Evolutionary conservation across 1,284 basidiomycete genomes (phyloP).

Genomic region (Moniliophthora roreri): DNA sequence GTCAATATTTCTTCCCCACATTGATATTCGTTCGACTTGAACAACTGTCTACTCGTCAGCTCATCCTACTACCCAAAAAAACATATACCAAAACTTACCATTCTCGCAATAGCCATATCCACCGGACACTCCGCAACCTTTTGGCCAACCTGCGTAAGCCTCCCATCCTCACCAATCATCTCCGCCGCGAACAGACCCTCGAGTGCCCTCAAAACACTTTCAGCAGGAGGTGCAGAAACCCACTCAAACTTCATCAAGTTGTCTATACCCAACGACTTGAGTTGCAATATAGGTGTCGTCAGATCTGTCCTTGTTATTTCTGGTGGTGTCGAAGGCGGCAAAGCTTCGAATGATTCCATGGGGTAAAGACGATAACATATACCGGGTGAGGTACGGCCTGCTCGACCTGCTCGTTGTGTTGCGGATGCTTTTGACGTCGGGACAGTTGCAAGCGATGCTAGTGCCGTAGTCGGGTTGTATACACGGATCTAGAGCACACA

Average conservation of each 20-base stretch:
- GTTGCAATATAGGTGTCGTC: conserved; percentile 84
- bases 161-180: conserved; percentile 71
- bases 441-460: conserved; percentile 80
- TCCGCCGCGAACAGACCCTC: conserved; percentile 71
- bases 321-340: conserved; percentile 74
- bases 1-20: conserved; percentile 95
- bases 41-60: conserved; percentile 57
- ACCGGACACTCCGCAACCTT: conserved; percentile 79
- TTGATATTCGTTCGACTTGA: conserved; percentile 78
- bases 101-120: conserved; percentile 73
- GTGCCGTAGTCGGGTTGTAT: conserved; percentile 79
- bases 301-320: conserved; percentile 91
- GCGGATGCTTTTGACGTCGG: conserved; percentile 85
- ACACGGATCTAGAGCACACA: conserved; percentile 63
- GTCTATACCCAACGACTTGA: conserved; percentile 93
- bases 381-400: conserved; percentile 88
- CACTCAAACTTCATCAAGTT: conserved; percentile 97
- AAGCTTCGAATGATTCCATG: conserved; percentile 51
- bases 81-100: conserved; percentile 45
- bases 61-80: conserved; percentile 7
- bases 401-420: conserved; percentile 86
- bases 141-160: conserved; percentile 63
- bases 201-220: conserved; percentile 81
- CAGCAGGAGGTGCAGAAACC: conserved; percentile 86
- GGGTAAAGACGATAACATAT: conserved; percentile 95